Conservation (phyloP, 768 basidiomycete species). For the Lactarius sp. region DNA sequence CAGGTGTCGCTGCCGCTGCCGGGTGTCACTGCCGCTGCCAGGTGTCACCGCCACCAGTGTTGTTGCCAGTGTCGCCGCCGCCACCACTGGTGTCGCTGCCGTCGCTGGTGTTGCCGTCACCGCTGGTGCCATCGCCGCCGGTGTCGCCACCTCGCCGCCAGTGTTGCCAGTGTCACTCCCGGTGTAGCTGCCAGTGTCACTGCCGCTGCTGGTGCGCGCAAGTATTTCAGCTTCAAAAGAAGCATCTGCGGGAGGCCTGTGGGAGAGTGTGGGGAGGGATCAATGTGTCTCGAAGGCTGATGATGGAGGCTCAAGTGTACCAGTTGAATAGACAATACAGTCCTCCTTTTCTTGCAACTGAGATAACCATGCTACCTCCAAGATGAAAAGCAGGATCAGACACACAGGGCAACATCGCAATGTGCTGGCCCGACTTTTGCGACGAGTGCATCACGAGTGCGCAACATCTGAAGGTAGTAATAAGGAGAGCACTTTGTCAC, state of each 20-base stretch:
- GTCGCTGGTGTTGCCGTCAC: too few relatives aligned
- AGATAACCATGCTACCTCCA: slow-evolving; percentile 36
- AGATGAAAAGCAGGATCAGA: background rate
- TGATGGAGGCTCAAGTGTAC: slow-evolving; percentile 31
- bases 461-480: too few relatives aligned
- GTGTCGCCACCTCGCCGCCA: too few relatives aligned
- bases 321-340: slow-evolving; percentile 60
- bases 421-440: slow-evolving; percentile 21
- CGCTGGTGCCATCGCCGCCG: too few relatives aligned
- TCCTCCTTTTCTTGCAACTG: slow-evolving; percentile 47
- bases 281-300: slow-evolving; percentile 8
- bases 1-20: too few relatives aligned
- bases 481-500: too few relatives aligned
- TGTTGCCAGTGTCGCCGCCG: too few relatives aligned
- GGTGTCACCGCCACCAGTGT: too few relatives aligned
- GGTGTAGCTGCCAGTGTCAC: too few relatives aligned
- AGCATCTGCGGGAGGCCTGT: slow-evolving; percentile 52
- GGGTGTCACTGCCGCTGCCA: too few relatives aligned
- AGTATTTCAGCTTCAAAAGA: slow-evolving; percentile 61
- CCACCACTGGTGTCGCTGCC: too few relatives aligned
- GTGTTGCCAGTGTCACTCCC: too few relatives aligned
- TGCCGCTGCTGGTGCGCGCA: slow-evolving; percentile 38
- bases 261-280: background rate
- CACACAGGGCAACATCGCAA: slow-evolving; percentile 17
- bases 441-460: slow-evolving; percentile 20